A percentile compares a stretch with the other conserved stretches of the same genome.
Evolutionary conservation across 1,284 basidiomycete genomes (phyloP).

Genomic region (Mycosarcoma mackinlayi): DNA sequence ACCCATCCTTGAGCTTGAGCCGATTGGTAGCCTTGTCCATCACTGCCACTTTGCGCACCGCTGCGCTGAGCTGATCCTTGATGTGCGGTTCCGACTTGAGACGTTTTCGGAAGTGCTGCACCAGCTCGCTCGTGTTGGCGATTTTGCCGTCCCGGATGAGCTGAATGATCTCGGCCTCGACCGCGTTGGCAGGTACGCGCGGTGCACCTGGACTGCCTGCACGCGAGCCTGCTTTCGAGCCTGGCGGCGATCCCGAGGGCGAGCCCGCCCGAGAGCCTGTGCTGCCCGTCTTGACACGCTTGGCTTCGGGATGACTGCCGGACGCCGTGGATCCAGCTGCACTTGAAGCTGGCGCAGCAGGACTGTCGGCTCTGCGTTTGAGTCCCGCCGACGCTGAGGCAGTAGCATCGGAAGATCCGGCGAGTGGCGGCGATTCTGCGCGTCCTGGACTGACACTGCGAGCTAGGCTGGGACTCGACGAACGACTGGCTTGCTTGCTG

Average conservation of each 20-base stretch:
- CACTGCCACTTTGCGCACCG: slow-evolving; percentile 57
- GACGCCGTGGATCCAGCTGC: slow-evolving; percentile 4
- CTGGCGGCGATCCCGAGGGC: slow-evolving; percentile 21
- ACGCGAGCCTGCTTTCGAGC: slow-evolving; percentile 39
- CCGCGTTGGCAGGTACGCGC: slow-evolving; percentile 40
- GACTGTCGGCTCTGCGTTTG: slow-evolving; percentile 43
- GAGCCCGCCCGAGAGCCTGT: slow-evolving; percentile 33
- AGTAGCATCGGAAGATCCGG: slow-evolving; percentile 4
- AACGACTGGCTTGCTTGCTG: slow-evolving; percentile 52
- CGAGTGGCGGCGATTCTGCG: slow-evolving; percentile 38
- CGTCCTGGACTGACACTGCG: slow-evolving; percentile 33
- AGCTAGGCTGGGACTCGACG: slow-evolving; percentile 34
- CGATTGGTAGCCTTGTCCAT: slow-evolving; percentile 62
- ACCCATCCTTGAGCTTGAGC: slow-evolving; percentile 59
- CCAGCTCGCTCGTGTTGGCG: slow-evolving; percentile 55
- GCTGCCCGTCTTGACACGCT: slow-evolving; percentile 45
- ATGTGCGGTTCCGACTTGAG: slow-evolving; percentile 59
- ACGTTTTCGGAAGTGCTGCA: slow-evolving; percentile 60
- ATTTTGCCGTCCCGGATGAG: slow-evolving; percentile 55
- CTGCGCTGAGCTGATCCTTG: slow-evolving; percentile 60
- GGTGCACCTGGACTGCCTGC: slow-evolving; percentile 44
- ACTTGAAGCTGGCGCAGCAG: slow-evolving; percentile 1
- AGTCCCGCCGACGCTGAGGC: slow-evolving; percentile 24
- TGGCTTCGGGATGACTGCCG: slow-evolving; percentile 40
- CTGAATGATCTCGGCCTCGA: slow-evolving; percentile 58